phyloP scores from a whole-genome alignment of 169 alveolate genomes.

The Fabrea salina region DNA sequence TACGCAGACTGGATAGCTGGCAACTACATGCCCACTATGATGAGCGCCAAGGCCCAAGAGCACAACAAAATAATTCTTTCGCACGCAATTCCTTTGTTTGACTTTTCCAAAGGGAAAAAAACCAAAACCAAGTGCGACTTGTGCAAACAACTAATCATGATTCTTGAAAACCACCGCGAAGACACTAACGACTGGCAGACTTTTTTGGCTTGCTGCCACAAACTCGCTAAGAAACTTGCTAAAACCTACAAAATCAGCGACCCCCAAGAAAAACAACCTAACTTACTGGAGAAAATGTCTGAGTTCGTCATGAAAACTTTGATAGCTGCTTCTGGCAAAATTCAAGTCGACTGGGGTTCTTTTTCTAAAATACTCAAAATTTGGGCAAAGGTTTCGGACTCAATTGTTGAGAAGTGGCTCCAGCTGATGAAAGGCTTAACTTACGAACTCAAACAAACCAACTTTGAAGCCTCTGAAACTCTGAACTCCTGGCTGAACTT shows the following conservation, averaged over 20 bases:
- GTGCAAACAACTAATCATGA: not conserved
- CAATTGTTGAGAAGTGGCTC: not conserved
- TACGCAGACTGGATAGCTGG: conserved; percentile 17
- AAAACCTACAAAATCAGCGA: not conserved
- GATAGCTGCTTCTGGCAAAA: too few species aligned
- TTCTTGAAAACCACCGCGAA: not conserved
- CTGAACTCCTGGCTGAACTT: conserved; percentile 22
- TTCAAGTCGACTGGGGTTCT: not conserved
- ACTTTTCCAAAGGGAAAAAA: not conserved
- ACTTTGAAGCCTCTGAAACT: not conserved
- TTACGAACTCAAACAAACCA: not conserved
- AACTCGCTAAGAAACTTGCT: not conserved
- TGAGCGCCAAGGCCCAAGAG: not conserved
- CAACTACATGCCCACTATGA: not conserved
- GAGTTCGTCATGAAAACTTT: not conserved
- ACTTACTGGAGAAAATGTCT: not conserved
- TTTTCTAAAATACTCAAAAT: not conserved
- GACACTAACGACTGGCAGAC: not conserved
- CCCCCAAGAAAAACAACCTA: not conserved
- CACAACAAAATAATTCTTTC: not conserved
- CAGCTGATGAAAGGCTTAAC: not conserved
- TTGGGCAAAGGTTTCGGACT: conserved; percentile 21
- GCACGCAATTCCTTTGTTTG: not conserved
- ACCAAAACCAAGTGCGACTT: not conserved
- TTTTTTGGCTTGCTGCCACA: not conserved